phyloP scores from a whole-genome alignment of 228 moss, liverwort and hornwort genomes.

The Sphagnum magellanicum region DNA sequence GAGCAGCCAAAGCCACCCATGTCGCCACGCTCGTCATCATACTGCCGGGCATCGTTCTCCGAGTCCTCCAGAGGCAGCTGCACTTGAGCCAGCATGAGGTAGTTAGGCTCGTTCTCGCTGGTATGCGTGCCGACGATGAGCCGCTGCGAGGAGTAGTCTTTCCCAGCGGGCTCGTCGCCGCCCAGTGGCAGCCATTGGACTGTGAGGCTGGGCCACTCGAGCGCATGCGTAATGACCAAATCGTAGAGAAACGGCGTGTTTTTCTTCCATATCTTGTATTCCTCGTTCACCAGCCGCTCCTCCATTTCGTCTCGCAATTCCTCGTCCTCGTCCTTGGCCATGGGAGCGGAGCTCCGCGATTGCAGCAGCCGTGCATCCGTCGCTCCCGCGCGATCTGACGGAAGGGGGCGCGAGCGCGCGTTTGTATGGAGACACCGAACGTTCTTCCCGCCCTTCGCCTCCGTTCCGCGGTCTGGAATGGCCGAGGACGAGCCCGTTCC shows the following conservation, averaged over 20 bases:
- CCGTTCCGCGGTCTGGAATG: no score
- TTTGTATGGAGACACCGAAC: no score
- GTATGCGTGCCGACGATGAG: conserved; percentile 82
- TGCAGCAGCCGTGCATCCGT: no score
- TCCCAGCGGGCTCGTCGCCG: conserved; percentile 44
- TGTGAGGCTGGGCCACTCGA: conserved; percentile 89
- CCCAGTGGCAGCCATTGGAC: conserved; percentile 70
- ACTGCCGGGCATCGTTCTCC: conserved; percentile 76
- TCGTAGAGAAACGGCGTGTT: conserved; percentile 87
- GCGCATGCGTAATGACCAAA: conserved; percentile 75
- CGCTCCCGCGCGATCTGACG: no score
- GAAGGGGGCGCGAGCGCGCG: no score
- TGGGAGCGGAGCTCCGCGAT: neutral
- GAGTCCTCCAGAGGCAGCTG: conserved; percentile 80
- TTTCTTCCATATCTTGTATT: conserved; percentile 97
- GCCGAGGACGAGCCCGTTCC: no score
- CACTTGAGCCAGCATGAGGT: conserved; percentile 83
- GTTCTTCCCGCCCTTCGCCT: no score
- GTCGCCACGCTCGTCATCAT: conserved; percentile 77
- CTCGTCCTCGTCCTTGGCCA: conserved; percentile 81
- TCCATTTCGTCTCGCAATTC: conserved; percentile 87
- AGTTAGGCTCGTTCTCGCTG: conserved; percentile 88
- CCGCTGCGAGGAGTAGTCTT: conserved; percentile 75
- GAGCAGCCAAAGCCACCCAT: conserved; percentile 68
- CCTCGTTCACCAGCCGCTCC: conserved; percentile 87